Base-by-base conservation (phyloP, 768 basidiomycete genomes). In the Pulveroboletus frians region DNA sequence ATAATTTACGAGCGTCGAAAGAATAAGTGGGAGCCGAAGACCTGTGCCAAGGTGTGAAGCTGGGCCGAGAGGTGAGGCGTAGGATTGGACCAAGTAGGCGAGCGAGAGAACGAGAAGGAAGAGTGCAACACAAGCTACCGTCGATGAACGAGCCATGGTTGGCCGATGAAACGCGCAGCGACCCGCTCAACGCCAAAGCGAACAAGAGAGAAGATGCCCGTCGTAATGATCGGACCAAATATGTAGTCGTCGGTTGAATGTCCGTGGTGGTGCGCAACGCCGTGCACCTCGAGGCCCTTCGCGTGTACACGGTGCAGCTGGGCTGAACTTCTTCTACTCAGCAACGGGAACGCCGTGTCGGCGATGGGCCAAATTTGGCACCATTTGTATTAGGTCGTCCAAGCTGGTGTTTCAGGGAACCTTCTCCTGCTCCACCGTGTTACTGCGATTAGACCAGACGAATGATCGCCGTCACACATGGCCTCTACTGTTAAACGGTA, bases 31-130 rank as follows among this genome's bases (percentile, higher is more conserved):
- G 35, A 61, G 29, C 30, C 38, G 35, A 29, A 54, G 32, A 30
- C 67, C 60, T 31, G 54, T 54, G 14, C 63, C 61, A 3, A 69
- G 67, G 47, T 65, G 59, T 43, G 65, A 59, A 31, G 67, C 65
- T 37, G 65, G 67, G 7, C 63, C 65, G 0, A 69, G 59, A 21
- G 59, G 65, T 13, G 67, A 63, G 21, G 55, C 61, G 23, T 63
- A 61, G 41, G 65, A 67, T 38, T 67, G 65, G 8, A 54, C 57
- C 37, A 57, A 50, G 46, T 65, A 67, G 39, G 66, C 65, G 32
- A 67, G 55, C 27, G 66, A 67, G 42, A 67, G 53, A 14, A 67
- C 32, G 11, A 67, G 49, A 42, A 69, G 43, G 20, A 65, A 56
- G 39, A 66, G 26, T 9, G 53, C 47, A 17, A 63, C 29, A 27